Evolutionary conservation across 1,284 basidiomycete species (phyloP).

Genomic region (Cryptococcus sp.): DNA sequence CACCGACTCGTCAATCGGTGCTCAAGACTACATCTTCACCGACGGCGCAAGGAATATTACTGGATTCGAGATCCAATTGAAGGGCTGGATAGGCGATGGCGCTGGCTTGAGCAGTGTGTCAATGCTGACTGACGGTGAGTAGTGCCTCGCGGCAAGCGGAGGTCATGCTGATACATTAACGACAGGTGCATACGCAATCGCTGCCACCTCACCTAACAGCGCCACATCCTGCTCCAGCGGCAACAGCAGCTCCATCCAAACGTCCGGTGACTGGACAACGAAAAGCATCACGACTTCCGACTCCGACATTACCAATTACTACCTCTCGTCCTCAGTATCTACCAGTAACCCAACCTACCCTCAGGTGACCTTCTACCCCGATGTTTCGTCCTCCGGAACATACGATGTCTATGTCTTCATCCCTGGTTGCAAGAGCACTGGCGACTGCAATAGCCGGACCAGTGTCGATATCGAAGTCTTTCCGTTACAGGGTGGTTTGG

Average conservation of each 20-base stretch:
- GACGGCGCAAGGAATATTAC: constrained; percentile 63
- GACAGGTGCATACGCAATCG: constrained; percentile 69
- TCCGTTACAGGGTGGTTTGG: constrained; percentile 66
- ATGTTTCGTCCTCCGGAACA: constrained; percentile 79
- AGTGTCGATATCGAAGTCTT: constrained; percentile 80
- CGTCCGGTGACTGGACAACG: constrained; percentile 69
- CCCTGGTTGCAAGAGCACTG: constrained; percentile 79
- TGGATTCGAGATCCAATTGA: constrained; percentile 73
- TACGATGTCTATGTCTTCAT: constrained; percentile 83
- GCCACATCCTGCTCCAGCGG: constrained; percentile 71
- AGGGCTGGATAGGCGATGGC: constrained; percentile 71
- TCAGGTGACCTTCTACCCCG: constrained; percentile 84
- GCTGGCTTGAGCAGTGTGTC: constrained; percentile 87
- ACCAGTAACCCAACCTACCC: constrained; percentile 64
- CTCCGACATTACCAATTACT: constrained; percentile 73
- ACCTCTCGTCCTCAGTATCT: constrained; percentile 68
- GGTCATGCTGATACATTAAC: background rate
- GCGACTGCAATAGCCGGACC: constrained; percentile 78
- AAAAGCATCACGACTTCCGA: constrained; percentile 68
- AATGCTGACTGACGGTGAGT: constrained; percentile 77
- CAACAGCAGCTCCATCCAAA: constrained; percentile 62
- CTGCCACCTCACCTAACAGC: constrained; percentile 61
- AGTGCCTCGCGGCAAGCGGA: background rate
- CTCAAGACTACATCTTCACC: constrained; percentile 68
- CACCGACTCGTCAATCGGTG: constrained; percentile 66